Conservation (phyloP, 1,284 basidiomycete species). For the Rhizopogon hawkerae region DNA sequence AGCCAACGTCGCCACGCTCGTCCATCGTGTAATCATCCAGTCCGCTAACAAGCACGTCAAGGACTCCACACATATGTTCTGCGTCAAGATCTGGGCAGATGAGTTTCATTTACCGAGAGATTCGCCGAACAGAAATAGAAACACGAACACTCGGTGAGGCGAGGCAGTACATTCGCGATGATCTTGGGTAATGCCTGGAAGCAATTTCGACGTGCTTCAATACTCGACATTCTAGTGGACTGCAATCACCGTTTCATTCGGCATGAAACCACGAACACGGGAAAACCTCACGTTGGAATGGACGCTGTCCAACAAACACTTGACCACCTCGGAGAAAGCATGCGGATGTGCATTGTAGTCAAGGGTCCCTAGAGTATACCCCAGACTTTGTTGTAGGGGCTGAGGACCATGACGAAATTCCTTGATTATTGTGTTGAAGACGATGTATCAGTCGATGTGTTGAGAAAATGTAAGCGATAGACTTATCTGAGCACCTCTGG, state of each 20-base stretch:
- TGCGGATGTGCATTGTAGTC: constrained; percentile 53
- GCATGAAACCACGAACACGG: constrained; percentile 17
- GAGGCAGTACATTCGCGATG: constrained; percentile 37
- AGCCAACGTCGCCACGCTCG: constrained; percentile 94
- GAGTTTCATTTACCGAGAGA: constrained; percentile 8
- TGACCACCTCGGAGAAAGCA: constrained; percentile 43
- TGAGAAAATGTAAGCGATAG: constrained; percentile 10
- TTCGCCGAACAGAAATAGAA: constrained; percentile 8
- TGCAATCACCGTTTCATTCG: constrained; percentile 25
- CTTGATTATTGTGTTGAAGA: constrained; percentile 47
- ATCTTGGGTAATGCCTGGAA: constrained; percentile 59
- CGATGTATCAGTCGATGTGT: constrained; percentile 7
- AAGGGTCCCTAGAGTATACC: constrained; percentile 66
- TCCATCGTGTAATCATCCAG: constrained; percentile 88
- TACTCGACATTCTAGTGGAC: constrained; percentile 38
- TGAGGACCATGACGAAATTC: constrained; percentile 53
- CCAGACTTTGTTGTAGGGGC: constrained; percentile 67
- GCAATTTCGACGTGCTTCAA: constrained; percentile 68
- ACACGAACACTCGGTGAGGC: constrained; percentile 40
- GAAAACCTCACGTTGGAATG: constrained; percentile 40
- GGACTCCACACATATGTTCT: constrained; percentile 35
- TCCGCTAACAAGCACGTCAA: constrained; percentile 52
- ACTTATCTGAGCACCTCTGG: constrained; percentile 62
- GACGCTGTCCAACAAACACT: constrained; percentile 54
- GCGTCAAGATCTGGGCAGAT: constrained; percentile 38